phyloP scores from a whole-genome alignment of 176 grass and related monocot genomes.

The Phragmites australis region DNA sequence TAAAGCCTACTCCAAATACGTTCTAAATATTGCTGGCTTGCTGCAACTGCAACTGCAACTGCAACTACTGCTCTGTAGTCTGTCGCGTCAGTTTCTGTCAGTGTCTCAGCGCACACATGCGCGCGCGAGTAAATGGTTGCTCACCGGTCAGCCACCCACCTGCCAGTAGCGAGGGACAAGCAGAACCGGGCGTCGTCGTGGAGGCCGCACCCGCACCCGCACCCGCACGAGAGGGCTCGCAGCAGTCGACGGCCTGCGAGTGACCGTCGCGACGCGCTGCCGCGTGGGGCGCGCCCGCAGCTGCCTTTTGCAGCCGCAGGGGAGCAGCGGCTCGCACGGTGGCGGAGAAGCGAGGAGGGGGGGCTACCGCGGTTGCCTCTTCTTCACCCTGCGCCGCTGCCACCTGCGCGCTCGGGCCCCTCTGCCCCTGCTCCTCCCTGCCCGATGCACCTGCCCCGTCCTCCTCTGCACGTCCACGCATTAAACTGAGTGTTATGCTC shows the following conservation, averaged over 20 bases:
- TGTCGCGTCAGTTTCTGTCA: background rate
- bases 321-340: conserved; percentile 24
- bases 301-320: conserved; percentile 19
- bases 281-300: conserved; percentile 6
- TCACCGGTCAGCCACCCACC: conserved; percentile 38
- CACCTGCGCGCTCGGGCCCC: conserved; percentile 13
- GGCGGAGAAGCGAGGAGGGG: background rate
- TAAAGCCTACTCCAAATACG: background rate
- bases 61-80: background rate
- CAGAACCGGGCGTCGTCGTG: conserved; percentile 6
- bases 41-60: background rate
- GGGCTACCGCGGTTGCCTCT: background rate
- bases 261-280: conserved; percentile 24
- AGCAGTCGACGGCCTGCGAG: background rate
- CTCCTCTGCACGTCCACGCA: conserved; percentile 35
- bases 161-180: conserved; percentile 21
- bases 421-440: conserved; percentile 2
- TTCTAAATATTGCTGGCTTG: background rate
- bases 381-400: conserved; percentile 14
- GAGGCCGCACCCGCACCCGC: background rate
- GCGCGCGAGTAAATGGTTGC: conserved; percentile 39
- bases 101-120: conserved; percentile 43
- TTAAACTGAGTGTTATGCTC: background rate
- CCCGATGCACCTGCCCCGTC: conserved; percentile 43
- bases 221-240: conserved; percentile 4